Base-by-base conservation (phyloP, 2,329 filamentous ascomycete genomes). In the Aspergillus puulaauensis region DNA sequence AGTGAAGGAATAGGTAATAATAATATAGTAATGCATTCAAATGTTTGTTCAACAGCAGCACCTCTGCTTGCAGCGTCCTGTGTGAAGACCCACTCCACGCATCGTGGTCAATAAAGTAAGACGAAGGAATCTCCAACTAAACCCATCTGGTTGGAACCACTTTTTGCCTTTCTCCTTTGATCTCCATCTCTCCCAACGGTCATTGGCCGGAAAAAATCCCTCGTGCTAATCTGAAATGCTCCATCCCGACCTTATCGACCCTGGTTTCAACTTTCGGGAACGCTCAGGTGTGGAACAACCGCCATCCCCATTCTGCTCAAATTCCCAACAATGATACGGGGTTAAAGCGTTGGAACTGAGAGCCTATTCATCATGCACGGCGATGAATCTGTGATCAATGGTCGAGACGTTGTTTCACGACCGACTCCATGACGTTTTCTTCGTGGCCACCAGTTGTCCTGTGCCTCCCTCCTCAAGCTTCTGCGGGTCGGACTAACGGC, bases 181-280 rank as follows among this genome's bases (percentile, higher is more conserved):
- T 58, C 40, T 44, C 24, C 19, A 51, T 41, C 49, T 51, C 27
- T 11, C 27, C 37, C 41, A 12, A 23, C 21, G 9, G n/a, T 31
- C 21, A 65, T 65, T 65, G 61, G 63, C 44, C 37, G 46, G 21
- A 40, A 61, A 64, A 65, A 65, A 64, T 65, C 58, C 63, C 63
- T 65, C 63, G 63, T 64, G 58, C 57, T 60, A 62, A 57, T 53
- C 56, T 47, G 51, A 45, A 46, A 23, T 40, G 54, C 47, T 51
- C 45, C 45, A 54, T 54, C 27, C 50, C 44, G 48, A 46, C 57
- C 53, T 57, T 51, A 57, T 56, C 54, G 43, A 52, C 43, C 21
- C 59, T 55, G 47, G 54, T 47, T 46, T 40, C 54, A 31, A 31
- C 27, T 31, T 31, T 31, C 27, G 27, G n/a, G 35, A 50, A 54